Percentiles rank a stretch among this genome's conserved stretches.
These are phyloP conservation scores for Emmonsia crescens DNA, from an alignment of 2,329 filamentous ascomycete genomes.

Conservation along the genomic window DNA sequence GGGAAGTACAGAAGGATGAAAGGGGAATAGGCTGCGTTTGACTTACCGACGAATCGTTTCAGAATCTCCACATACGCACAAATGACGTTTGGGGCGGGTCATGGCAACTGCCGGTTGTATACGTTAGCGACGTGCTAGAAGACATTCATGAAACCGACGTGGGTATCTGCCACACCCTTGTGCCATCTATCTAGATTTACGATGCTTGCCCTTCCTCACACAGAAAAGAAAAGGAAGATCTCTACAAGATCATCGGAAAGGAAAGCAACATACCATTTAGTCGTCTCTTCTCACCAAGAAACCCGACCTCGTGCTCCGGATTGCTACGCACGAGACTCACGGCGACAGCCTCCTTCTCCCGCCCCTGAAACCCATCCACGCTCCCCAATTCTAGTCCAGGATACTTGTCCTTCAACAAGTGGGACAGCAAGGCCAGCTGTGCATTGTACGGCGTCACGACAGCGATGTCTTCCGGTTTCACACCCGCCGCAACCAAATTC, in stretches of 20 bases:
- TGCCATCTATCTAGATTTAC: not conserved
- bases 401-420: conserved; percentile 66
- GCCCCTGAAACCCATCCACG: conserved; percentile 92
- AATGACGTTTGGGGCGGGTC: conserved; percentile 83
- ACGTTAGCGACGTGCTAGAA: not conserved
- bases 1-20: not conserved
- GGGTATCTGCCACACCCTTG: not conserved
- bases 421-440: conserved; percentile 68
- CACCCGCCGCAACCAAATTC: conserved; percentile 64
- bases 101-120: conserved; percentile 61
- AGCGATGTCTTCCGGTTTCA: conserved; percentile 75
- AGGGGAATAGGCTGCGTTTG: not conserved
- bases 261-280: conserved; percentile 66
- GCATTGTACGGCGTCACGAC: conserved; percentile 96
- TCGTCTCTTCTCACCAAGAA: conserved; percentile 80
- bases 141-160: not conserved
- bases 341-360: conserved; percentile 91
- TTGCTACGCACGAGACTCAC: conserved; percentile 94
- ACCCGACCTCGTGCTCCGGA: conserved; percentile 74
- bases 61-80: conserved; percentile 86
- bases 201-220: not conserved
- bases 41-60: conserved; percentile 83
- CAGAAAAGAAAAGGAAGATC: not conserved
- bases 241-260: conserved; percentile 4
- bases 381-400: conserved; percentile 88